phyloP scores from a whole-genome alignment of 2,329 filamentous ascomycete genomes.

The Beauveria bassiana region DNA sequence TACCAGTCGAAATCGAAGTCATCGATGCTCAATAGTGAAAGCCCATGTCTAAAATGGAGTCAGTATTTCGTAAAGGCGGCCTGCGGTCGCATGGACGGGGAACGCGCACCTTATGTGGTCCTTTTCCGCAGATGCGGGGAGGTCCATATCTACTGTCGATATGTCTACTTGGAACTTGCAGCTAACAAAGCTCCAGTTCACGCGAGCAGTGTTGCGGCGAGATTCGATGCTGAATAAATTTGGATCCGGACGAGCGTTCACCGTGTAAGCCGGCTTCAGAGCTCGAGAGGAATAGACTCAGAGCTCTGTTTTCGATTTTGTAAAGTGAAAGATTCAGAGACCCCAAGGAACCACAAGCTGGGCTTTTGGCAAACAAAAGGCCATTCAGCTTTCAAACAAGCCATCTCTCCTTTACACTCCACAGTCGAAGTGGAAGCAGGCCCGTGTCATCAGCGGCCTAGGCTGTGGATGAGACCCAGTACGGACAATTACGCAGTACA shows the following conservation, averaged over 20 bases:
- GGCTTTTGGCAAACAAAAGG: constrained; percentile 2
- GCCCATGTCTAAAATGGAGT: constrained; percentile 1
- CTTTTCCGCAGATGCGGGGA: neutral
- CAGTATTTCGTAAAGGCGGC: neutral
- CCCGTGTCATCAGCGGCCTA: constrained; percentile 11
- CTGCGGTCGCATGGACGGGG: neutral
- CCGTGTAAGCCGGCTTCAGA: neutral
- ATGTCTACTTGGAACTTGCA: neutral
- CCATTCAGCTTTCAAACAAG: constrained; percentile 4
- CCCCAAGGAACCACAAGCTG: neutral
- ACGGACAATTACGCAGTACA: neutral
- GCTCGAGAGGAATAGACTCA: neutral
- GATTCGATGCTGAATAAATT: neutral
- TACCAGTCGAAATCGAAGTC: neutral
- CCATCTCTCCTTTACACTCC: constrained; percentile 4
- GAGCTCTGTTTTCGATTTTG: neutral
- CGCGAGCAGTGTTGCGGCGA: neutral
- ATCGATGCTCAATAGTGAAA: neutral
- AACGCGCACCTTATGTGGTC: constrained; percentile 7
- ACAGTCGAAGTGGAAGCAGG: constrained; percentile 8
- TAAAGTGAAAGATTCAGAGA: neutral
- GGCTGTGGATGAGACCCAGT: constrained; percentile 4
- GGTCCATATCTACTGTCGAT: constrained; percentile 1
- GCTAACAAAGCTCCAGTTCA: neutral
- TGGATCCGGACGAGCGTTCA: neutral